Evolutionary conservation across 495 filamentous ascomycete species (phyloP).

Genomic region (Glonium stellatum): DNA sequence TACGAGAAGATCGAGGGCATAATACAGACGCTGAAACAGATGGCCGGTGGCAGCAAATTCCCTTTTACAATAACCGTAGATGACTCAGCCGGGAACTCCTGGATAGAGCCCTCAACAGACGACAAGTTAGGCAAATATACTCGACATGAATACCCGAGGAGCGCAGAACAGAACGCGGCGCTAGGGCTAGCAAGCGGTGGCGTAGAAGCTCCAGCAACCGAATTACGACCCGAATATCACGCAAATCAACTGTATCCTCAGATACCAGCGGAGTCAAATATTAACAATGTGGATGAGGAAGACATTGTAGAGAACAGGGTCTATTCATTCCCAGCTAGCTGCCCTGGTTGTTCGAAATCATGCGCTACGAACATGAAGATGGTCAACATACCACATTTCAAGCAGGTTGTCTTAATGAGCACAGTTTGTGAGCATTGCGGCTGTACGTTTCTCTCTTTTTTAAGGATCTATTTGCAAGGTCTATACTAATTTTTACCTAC

Average conservation of each 20-base stretch:
- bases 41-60: slow-evolving; percentile 65
- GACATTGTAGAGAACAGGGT: slow-evolving; percentile 84
- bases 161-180: slow-evolving; percentile 73
- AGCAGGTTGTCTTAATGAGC: slow-evolving; percentile 85
- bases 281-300: slow-evolving; percentile 45
- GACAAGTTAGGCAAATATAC: slow-evolving; percentile 68
- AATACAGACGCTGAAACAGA: slow-evolving; percentile 60
- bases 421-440: slow-evolving; percentile 84
- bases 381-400: slow-evolving; percentile 94
- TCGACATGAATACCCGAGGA: slow-evolving; percentile 72
- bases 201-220: slow-evolving; percentile 25
- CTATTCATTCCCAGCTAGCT: slow-evolving; percentile 82
- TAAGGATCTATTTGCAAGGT: background rate
- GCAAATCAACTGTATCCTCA: slow-evolving; percentile 31
- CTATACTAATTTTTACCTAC: background rate
- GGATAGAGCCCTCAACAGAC: slow-evolving; percentile 78
- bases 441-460: slow-evolving; percentile 37
- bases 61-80: slow-evolving; percentile 85
- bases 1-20: slow-evolving; percentile 67
- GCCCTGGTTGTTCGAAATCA: slow-evolving; percentile 77
- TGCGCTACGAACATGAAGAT: slow-evolving; percentile 91
- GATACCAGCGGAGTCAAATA: slow-evolving; percentile 32
- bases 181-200: slow-evolving; percentile 56
- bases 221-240: slow-evolving; percentile 36
- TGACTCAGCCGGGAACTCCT: slow-evolving; percentile 94